phyloP scores from a whole-genome alignment of 2,329 filamentous ascomycete genomes.

The Fonsecaea pedrosoi region DNA sequence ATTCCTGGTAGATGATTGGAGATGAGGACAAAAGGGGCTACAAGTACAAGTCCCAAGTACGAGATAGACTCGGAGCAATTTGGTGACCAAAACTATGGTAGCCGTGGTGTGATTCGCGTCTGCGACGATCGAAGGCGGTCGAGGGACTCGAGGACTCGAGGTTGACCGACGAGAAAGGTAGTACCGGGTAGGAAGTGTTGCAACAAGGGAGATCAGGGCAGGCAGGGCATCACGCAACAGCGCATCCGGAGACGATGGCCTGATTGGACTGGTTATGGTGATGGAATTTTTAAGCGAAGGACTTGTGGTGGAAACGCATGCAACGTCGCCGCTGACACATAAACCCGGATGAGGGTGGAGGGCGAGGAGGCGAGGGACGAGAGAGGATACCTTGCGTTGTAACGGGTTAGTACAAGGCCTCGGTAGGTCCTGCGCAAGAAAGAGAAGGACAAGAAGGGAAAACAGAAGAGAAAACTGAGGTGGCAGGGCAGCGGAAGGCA shows the following conservation, averaged over 20 bases:
- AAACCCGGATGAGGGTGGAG: slow-evolving; percentile 6
- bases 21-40: not conserved
- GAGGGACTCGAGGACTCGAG: not conserved
- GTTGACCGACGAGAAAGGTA: not conserved
- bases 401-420: not conserved
- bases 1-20: slow-evolving; percentile 6
- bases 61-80: not conserved
- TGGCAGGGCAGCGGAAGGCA: not conserved
- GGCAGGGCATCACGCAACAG: not conserved
- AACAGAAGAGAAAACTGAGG: not conserved
- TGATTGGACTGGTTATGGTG: slow-evolving; percentile 15
- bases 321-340: slow-evolving; percentile 15
- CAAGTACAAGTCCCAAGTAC: no score
- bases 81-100: not conserved
- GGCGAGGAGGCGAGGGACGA: not conserved
- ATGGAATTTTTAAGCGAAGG: slow-evolving; percentile 4
- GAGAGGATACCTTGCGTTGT: not conserved
- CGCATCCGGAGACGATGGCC: slow-evolving; percentile 17
- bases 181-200: slow-evolving; percentile 5
- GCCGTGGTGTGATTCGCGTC: not conserved
- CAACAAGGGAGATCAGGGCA: slow-evolving; percentile 1
- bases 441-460: not conserved
- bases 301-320: slow-evolving; percentile 5
- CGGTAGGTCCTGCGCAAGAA: not conserved
- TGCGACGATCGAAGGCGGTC: not conserved